These are phyloP conservation scores for Colletotrichum paranaense DNA, from an alignment of 2,329 filamentous ascomycete species.

Conservation along the genomic window DNA sequence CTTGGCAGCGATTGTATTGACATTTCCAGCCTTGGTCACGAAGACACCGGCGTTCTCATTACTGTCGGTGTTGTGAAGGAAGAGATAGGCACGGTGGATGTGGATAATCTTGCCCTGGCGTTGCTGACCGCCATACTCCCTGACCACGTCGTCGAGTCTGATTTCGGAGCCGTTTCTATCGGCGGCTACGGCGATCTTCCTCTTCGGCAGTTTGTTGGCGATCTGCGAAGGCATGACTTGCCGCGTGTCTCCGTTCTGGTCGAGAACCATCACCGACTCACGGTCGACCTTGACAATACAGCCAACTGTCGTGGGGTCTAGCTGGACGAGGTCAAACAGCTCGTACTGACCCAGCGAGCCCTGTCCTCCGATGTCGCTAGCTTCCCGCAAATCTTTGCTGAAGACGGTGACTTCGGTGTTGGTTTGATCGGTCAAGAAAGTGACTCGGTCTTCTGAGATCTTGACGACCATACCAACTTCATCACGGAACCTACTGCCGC, in stretches of 20 bases:
- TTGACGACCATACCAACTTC: constrained; percentile 98
- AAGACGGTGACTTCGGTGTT: constrained; percentile 97
- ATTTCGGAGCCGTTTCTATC: constrained; percentile 96
- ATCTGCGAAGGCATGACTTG: constrained; percentile 92
- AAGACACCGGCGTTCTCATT: constrained; percentile 92
- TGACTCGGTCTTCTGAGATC: constrained; percentile 92
- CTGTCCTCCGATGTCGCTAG: constrained; percentile 89
- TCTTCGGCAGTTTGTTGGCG: constrained; percentile 85
- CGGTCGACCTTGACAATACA: constrained; percentile 96
- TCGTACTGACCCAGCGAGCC: constrained; percentile 89
- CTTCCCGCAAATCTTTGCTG: constrained; percentile 94
- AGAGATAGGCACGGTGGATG: constrained; percentile 92
- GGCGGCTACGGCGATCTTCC: constrained; percentile 87
- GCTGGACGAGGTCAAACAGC: constrained; percentile 92
- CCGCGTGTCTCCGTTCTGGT: constrained; percentile 87
- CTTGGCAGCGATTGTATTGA: constrained; percentile 93
- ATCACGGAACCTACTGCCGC: constrained; percentile 91
- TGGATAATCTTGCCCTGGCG: constrained; percentile 91
- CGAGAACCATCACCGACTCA: constrained; percentile 88
- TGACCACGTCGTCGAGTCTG: constrained; percentile 89
- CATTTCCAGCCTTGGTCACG: constrained; percentile 85
- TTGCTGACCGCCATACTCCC: constrained; percentile 87
- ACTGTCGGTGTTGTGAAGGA: constrained; percentile 85
- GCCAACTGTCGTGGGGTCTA: constrained; percentile 91
- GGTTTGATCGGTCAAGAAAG: constrained; percentile 90